A percentile compares a stretch with the other conserved stretches of the same genome.
Conservation (phyloP, 371 early-diverging fungal genomes). For the Circinella umbellata region DNA sequence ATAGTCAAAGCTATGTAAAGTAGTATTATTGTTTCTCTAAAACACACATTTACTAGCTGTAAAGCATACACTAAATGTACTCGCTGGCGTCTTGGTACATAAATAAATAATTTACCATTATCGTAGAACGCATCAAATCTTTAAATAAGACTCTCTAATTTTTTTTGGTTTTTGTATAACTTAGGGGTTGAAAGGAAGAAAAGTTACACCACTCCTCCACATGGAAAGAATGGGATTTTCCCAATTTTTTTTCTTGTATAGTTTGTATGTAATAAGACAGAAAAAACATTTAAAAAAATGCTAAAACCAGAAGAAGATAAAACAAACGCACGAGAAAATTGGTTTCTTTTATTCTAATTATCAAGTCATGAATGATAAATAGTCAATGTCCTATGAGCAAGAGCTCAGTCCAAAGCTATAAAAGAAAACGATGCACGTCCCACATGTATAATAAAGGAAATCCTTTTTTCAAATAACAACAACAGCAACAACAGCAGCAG, state of each 20-base stretch:
- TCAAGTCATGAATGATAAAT: neutral
- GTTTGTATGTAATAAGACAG: neutral
- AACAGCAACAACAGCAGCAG: neutral
- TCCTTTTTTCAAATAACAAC: too few species aligned
- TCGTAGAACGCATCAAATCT: neutral
- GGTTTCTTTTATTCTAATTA: too few species aligned
- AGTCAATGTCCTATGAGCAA: neutral
- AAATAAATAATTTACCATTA: too few species aligned
- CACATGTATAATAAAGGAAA: neutral
- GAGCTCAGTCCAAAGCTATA: conserved; percentile 2
- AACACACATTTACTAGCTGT: too few species aligned
- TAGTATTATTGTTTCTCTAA: too few species aligned
- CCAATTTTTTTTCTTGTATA: too few species aligned
- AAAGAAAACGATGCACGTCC: conserved; percentile 7
- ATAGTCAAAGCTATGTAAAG: too few species aligned
- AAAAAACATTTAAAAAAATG: neutral
- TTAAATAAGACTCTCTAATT: neutral
- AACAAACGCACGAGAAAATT: neutral
- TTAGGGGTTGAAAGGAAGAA: too few species aligned
- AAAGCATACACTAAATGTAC: too few species aligned
- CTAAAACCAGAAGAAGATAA: neutral
- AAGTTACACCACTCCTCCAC: neutral
- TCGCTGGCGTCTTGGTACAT: too few species aligned
- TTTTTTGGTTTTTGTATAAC: too few species aligned
- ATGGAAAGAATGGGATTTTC: neutral